phyloP scores from a whole-genome alignment of 148 eudicot genomes.

The Polygonum aviculare region DNA sequence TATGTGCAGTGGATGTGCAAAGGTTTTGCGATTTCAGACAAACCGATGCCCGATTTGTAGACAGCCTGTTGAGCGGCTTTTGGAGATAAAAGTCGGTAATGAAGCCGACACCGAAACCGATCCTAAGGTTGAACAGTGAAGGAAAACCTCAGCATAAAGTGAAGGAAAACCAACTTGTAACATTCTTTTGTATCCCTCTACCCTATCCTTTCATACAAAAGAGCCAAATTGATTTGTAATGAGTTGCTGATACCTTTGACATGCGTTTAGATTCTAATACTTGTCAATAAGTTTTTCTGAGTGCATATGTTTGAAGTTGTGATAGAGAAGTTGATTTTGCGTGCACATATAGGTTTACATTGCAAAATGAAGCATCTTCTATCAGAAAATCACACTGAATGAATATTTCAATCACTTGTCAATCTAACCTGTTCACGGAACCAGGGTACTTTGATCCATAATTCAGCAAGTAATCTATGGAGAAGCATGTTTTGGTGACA shows the following conservation, averaged over 20 bases:
- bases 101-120: conserved; percentile 11
- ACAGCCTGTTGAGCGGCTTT: conserved; percentile 88
- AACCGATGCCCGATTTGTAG: conserved; percentile 97
- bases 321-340: background rate
- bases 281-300: background rate
- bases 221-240: background rate
- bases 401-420: background rate
- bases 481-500: no score
- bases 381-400: background rate
- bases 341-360: background rate
- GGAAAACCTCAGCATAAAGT: background rate
- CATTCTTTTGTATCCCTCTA: conserved; percentile 1
- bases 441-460: no score
- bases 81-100: conserved; percentile 84
- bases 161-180: background rate
- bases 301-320: background rate
- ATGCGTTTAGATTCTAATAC: background rate
- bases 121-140: conserved; percentile 4
- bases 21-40: conserved; percentile 87
- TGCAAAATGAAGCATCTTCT: background rate
- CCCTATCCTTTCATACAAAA: background rate
- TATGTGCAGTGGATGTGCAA: conserved; percentile 97
- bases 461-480: no score
- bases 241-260: background rate
- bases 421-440: no score